Percentiles rank a stretch among this genome's conserved stretches.
Conservation (phyloP, 805 yeast genomes). For the Crinitomyces ghanaensis region DNA sequence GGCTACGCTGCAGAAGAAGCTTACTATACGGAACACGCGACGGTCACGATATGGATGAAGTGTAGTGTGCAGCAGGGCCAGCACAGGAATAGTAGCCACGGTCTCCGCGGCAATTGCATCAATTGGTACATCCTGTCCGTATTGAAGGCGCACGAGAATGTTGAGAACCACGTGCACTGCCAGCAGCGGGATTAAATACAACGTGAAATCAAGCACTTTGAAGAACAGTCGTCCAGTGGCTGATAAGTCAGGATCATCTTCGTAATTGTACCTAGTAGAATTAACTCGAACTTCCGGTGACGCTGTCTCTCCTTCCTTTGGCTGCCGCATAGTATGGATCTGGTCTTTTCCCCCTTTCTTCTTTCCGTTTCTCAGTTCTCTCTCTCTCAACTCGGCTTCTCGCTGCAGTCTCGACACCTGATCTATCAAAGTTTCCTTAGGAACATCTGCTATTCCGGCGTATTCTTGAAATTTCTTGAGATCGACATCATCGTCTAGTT, state of each 20-base stretch:
- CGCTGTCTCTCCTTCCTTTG: constrained; percentile 1
- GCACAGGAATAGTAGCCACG: constrained; percentile 22
- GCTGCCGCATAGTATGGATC: not conserved
- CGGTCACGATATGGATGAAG: constrained; percentile 19
- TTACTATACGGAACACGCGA: constrained; percentile 14
- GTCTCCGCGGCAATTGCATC: constrained; percentile 13
- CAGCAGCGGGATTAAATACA: constrained; percentile 23
- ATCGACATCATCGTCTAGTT: constrained; percentile 4
- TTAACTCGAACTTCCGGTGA: constrained; percentile 1
- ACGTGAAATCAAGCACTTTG: constrained; percentile 19
- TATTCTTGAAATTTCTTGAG: constrained; percentile 14
- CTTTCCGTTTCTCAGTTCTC: not conserved
- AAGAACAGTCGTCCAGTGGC: constrained; percentile 19
- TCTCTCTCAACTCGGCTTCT: constrained; percentile 1
- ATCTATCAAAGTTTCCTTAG: constrained; percentile 13
- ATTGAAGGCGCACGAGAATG: constrained; percentile 27
- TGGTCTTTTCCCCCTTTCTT: constrained; percentile 3
- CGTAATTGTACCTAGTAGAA: not conserved
- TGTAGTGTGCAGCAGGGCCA: constrained; percentile 19
- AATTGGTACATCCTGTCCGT: constrained; percentile 16
- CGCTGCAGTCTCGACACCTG: constrained; percentile 12
- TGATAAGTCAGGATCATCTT: constrained; percentile 11
- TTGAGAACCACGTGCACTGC: constrained; percentile 26
- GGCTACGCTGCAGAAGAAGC: constrained; percentile 16
- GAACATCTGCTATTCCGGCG: constrained; percentile 13